Percentiles rank a stretch among this genome's conserved stretches.
phyloP scores from a whole-genome alignment of 1,139 yeast genomes.

The Eremothecium coryli region DNA sequence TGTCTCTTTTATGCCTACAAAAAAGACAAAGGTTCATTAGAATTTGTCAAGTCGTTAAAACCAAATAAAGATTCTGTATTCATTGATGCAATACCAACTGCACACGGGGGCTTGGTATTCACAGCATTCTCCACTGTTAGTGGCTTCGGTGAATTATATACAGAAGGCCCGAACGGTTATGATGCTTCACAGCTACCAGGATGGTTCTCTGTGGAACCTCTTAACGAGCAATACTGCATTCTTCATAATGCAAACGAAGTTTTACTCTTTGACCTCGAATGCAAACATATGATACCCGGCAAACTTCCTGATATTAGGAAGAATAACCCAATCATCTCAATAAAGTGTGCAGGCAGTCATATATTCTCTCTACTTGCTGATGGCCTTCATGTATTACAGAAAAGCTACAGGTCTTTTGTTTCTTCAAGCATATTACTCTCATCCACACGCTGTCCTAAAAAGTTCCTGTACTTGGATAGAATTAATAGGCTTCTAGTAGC shows the following conservation, averaged over 20 bases:
- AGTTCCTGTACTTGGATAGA: slow-evolving; percentile 16
- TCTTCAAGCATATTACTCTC: slow-evolving; percentile 19
- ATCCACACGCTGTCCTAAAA: slow-evolving; percentile 22
- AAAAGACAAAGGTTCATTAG: too few species aligned
- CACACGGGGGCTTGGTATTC: too few species aligned
- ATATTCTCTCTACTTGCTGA: slow-evolving; percentile 16
- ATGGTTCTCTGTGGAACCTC: neutral
- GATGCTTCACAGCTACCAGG: too few species aligned
- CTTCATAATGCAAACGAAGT: slow-evolving; percentile 11
- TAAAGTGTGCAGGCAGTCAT: slow-evolving; percentile 6
- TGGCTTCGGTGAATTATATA: too few species aligned
- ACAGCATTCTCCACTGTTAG: too few species aligned
- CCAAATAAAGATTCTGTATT: too few species aligned
- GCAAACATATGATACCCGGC: slow-evolving; percentile 10
- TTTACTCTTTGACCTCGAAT: slow-evolving; percentile 5
- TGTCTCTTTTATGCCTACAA: too few species aligned
- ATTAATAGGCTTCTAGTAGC: slow-evolving; percentile 23
- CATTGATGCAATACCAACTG: too few species aligned
- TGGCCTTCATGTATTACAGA: slow-evolving; percentile 18
- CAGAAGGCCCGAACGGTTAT: too few species aligned
- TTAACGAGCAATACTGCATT: slow-evolving; percentile 5
- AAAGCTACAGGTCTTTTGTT: slow-evolving; percentile 18
- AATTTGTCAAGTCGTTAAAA: too few species aligned
- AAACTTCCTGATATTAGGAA: slow-evolving; percentile 16
- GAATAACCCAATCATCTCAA: slow-evolving; percentile 17